These are phyloP conservation scores for Tetrastigma voinierianum DNA, from an alignment of 164 flowering plant genomes.

Conservation along the genomic window DNA sequence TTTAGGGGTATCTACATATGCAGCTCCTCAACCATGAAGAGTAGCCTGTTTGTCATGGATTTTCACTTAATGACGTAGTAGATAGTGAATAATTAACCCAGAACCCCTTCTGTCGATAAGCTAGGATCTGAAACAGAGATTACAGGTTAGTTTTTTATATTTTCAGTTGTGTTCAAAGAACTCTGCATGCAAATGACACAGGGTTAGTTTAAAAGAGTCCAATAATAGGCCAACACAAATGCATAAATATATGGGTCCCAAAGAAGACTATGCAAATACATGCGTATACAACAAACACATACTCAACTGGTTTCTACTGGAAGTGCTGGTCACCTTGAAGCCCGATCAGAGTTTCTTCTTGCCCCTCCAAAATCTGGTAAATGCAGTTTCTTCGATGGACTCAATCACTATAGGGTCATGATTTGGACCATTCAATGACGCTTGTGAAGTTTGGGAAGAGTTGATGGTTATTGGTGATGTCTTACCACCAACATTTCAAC, in stretches of 20 bases:
- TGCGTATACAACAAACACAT: conserved; percentile 24
- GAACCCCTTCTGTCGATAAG: conserved; percentile 28
- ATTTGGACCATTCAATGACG: not conserved
- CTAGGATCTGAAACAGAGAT: conserved; percentile 27
- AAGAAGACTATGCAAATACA: not conserved
- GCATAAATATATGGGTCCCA: too few relatives aligned
- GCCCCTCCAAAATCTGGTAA: conserved; percentile 22
- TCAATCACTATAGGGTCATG: not conserved
- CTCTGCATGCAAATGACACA: too few relatives aligned
- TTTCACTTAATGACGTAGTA: too few relatives aligned
- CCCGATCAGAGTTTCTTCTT: conserved; percentile 34
- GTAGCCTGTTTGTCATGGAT: too few relatives aligned
- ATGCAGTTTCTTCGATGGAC: conserved; percentile 22
- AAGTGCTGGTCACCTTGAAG: conserved; percentile 15
- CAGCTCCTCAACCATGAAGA: too few relatives aligned
- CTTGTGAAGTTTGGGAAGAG: not conserved
- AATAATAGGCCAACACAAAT: too few relatives aligned
- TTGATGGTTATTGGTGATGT: conserved; percentile 1
- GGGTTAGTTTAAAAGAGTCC: too few relatives aligned
- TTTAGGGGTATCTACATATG: too few relatives aligned
- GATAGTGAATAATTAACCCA: not conserved
- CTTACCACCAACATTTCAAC: conserved; percentile 31
- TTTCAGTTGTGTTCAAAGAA: not conserved
- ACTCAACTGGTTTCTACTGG: conserved; percentile 28
- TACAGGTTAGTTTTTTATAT: too few relatives aligned